Conservation (phyloP, 805 yeast species). For the Ogataea naganishii region DNA sequence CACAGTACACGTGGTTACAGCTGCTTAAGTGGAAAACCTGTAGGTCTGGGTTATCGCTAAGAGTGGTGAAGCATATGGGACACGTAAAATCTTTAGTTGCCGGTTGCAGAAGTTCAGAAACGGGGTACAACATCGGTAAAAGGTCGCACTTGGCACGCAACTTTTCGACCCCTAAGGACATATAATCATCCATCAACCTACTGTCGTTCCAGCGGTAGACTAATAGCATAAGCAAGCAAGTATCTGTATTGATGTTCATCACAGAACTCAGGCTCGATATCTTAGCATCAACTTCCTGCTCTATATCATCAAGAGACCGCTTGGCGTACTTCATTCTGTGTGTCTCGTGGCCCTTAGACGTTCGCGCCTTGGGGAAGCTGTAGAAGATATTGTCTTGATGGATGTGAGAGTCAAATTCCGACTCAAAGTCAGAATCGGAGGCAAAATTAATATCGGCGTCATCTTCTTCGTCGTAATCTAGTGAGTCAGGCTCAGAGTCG, state of each 20-base stretch:
- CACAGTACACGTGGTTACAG: slow-evolving; percentile 70
- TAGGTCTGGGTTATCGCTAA: slow-evolving; percentile 20
- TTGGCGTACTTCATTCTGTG: slow-evolving; percentile 21
- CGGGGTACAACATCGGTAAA: background rate
- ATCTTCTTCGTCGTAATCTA: slow-evolving; percentile 16
- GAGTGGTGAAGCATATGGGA: slow-evolving; percentile 64
- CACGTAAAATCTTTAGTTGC: slow-evolving; percentile 36
- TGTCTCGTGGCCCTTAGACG: slow-evolving; percentile 13
- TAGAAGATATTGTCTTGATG: slow-evolving; percentile 8
- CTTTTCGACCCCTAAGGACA: slow-evolving; percentile 29
- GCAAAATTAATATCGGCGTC: slow-evolving; percentile 9
- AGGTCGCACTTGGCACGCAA: slow-evolving; percentile 6
- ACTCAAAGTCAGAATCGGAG: slow-evolving; percentile 1
- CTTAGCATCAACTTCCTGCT: slow-evolving; percentile 15
- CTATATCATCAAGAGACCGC: slow-evolving; percentile 22
- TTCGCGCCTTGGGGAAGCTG: slow-evolving; percentile 11
- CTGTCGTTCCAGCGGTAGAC: slow-evolving; percentile 54
- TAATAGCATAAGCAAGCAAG: slow-evolving; percentile 35
- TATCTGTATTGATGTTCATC: slow-evolving; percentile 28
- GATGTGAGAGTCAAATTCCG: slow-evolving; percentile 3
- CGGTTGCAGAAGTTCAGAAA: slow-evolving; percentile 2
- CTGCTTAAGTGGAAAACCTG: slow-evolving; percentile 36
- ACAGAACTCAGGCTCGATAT: slow-evolving; percentile 26
- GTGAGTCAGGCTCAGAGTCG: no score
- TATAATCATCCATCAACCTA: slow-evolving; percentile 41